Conservation (phyloP, 148 eudicot genomes). For the Pouteria glomerata region DNA sequence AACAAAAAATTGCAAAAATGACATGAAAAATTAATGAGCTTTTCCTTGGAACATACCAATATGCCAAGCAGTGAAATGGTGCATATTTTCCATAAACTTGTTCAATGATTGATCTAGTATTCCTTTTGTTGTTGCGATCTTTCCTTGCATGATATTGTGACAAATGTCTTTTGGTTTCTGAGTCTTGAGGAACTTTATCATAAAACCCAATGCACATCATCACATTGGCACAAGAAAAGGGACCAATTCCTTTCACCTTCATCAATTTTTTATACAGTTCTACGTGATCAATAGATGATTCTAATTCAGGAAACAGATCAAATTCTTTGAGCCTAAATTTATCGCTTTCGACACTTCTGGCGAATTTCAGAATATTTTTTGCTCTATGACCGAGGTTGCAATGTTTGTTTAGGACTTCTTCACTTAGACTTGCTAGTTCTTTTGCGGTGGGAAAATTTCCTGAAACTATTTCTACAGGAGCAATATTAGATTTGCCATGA, state of each 20-base stretch:
- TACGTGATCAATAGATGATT: too few relatives aligned
- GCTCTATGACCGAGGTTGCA: conserved; percentile 45
- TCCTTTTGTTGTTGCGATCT: conserved; percentile 4
- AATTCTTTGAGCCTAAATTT: conserved; percentile 1
- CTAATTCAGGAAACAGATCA: too few relatives aligned
- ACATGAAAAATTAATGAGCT: background rate
- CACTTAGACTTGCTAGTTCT: conserved; percentile 17
- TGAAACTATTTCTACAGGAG: too few relatives aligned
- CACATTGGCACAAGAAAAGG: conserved; percentile 32
- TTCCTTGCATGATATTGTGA: conserved; percentile 24
- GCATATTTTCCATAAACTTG: conserved; percentile 35
- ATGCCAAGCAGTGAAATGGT: conserved; percentile 50
- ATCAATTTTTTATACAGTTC: conserved; percentile 4
- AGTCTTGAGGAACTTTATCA: conserved; percentile 31
- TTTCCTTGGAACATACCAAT: conserved; percentile 25
- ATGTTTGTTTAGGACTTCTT: background rate
- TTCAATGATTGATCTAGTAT: background rate
- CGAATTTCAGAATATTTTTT: conserved; percentile 12
- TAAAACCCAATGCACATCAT: conserved; percentile 48
- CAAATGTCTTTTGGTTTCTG: conserved; percentile 39
- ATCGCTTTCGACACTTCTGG: conserved; percentile 13
- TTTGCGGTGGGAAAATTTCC: conserved; percentile 31
- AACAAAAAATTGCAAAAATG: background rate
- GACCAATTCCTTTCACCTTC: conserved; percentile 35
- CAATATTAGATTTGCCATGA: too few relatives aligned